Conservation (phyloP, 2,329 filamentous ascomycete species). For the Zymoseptoria brevis region DNA sequence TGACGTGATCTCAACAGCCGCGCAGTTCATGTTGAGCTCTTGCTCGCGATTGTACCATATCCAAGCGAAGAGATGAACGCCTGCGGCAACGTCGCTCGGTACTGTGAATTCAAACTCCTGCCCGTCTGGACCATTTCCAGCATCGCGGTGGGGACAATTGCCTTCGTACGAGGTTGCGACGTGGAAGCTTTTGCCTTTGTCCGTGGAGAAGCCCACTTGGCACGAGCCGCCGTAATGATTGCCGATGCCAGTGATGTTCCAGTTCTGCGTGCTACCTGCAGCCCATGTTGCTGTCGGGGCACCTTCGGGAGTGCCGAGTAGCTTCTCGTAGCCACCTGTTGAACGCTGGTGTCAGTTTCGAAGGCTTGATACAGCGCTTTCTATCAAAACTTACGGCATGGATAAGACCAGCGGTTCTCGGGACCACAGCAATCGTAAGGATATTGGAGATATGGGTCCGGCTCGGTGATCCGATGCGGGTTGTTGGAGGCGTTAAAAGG, state of each 20-base stretch:
- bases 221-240: slow-evolving; percentile 43
- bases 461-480: slow-evolving; percentile 31
- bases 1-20: slow-evolving; percentile 35
- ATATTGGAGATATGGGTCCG: slow-evolving; percentile 35
- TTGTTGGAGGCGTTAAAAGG: slow-evolving; percentile 40
- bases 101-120: slow-evolving; percentile 41
- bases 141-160: slow-evolving; percentile 38
- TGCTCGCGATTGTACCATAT: slow-evolving; percentile 43
- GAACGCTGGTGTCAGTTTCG: neutral
- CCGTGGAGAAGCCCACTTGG: slow-evolving; percentile 37
- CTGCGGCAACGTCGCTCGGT: slow-evolving; percentile 36
- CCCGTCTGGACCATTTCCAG: slow-evolving; percentile 30
- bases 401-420: slow-evolving; percentile 24
- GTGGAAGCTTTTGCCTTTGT: slow-evolving; percentile 38
- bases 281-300: slow-evolving; percentile 37
- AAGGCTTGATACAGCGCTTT: neutral
- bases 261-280: slow-evolving; percentile 36
- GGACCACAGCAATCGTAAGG: slow-evolving; percentile 41
- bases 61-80: slow-evolving; percentile 40
- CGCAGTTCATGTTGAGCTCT: slow-evolving; percentile 41
- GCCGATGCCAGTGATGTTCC: slow-evolving; percentile 30
- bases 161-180: slow-evolving; percentile 41
- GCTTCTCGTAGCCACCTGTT: slow-evolving; percentile 33
- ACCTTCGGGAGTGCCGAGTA: slow-evolving; percentile 38
- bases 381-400: slow-evolving; percentile 23